Conservation (phyloP, 139 green algal species). For the Ulvella scutata region DNA sequence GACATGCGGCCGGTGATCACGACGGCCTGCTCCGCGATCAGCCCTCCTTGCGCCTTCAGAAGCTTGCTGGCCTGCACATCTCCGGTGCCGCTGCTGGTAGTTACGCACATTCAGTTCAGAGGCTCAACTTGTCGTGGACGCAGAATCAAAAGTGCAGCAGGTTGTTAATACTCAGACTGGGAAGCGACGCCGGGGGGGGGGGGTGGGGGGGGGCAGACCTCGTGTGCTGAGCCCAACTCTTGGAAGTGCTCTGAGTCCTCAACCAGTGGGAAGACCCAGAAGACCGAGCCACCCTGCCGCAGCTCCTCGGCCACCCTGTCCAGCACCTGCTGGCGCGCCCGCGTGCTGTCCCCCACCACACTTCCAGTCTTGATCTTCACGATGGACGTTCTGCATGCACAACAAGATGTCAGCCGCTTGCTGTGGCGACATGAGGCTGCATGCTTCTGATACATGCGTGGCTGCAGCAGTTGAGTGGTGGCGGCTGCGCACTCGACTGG, state of each 20-base stretch:
- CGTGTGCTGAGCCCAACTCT: slow-evolving; percentile 4
- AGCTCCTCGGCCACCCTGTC: slow-evolving; percentile 36
- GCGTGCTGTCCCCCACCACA: slow-evolving; percentile 19
- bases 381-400: neutral
- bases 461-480: slow-evolving; percentile 5
- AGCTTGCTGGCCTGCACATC: slow-evolving; percentile 9
- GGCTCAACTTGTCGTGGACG: no score
- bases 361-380: slow-evolving; percentile 9
- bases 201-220: no score
- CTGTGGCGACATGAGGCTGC: neutral
- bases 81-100: neutral
- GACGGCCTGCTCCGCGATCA: slow-evolving; percentile 25
- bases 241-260: neutral
- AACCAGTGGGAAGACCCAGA: slow-evolving; percentile 30
- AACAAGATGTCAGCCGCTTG: neutral
- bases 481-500: slow-evolving; percentile 20
- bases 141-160: neutral
- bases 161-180: neutral
- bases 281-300: slow-evolving; percentile 19
- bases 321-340: slow-evolving; percentile 16
- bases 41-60: slow-evolving; percentile 18
- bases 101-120: no score
- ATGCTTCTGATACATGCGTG: neutral
- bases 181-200: no score
- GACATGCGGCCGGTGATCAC: slow-evolving; percentile 62